Evolutionary conservation across 2,329 filamentous ascomycete species (phyloP).

Genomic region (Calonectria hawksworthii): DNA sequence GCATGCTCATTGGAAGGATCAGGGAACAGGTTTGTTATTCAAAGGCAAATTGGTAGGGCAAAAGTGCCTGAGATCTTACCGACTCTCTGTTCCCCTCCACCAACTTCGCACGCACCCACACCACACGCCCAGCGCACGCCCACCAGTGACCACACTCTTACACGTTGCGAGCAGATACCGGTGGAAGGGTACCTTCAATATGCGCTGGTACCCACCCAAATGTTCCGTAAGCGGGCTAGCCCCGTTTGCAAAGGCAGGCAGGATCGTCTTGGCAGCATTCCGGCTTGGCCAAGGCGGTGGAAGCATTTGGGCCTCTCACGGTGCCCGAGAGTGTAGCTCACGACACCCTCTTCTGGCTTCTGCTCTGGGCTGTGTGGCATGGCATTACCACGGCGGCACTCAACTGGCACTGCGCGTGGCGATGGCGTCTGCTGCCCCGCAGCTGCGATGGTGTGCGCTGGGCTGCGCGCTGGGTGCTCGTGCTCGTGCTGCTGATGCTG

Average conservation of each 20-base stretch:
- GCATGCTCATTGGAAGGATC: not conserved
- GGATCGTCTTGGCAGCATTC: slow-evolving; percentile 21
- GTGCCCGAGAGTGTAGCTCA: not conserved
- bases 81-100: not conserved
- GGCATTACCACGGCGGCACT: slow-evolving; percentile 5
- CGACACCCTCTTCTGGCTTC: slow-evolving; percentile 10
- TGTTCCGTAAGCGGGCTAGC: slow-evolving; percentile 4
- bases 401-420: slow-evolving; percentile 10
- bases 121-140: not conserved
- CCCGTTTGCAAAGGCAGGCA: not conserved
- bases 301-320: not conserved
- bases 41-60: slow-evolving; percentile 10
- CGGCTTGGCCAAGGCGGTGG: slow-evolving; percentile 9
- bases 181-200: slow-evolving; percentile 11
- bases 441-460: not conserved
- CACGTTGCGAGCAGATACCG: slow-evolving; percentile 5
- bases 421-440: slow-evolving; percentile 1
- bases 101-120: not conserved
- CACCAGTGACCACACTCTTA: not conserved
- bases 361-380: not conserved
- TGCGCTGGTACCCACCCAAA: slow-evolving; percentile 19
- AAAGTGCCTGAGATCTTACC: slow-evolving; percentile 9
- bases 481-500: not conserved
- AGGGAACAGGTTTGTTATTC: not conserved
- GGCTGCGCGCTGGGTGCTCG: not conserved